phyloP scores from a whole-genome alignment of 2,329 filamentous ascomycete genomes.

The Neonectria hederae region DNA sequence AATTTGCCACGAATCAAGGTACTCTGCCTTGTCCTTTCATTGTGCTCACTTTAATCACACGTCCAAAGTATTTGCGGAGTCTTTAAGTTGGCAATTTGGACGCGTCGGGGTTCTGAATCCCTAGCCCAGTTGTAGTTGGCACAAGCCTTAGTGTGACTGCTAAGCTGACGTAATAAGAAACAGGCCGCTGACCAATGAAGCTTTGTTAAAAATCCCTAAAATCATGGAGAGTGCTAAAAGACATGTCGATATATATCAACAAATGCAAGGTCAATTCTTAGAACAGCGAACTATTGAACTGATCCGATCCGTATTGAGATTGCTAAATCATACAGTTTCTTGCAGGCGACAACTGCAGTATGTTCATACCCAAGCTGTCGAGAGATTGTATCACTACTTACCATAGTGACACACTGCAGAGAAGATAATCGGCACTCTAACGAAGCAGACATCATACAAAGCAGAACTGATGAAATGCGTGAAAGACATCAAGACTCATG shows the following conservation, averaged over 20 bases:
- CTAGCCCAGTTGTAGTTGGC: too few relatives aligned
- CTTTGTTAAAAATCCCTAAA: constrained; percentile 15
- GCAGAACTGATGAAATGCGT: not conserved
- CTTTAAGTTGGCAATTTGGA: not conserved
- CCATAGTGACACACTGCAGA: not conserved
- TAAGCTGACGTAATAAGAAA: not conserved
- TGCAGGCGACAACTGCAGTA: constrained; percentile 14
- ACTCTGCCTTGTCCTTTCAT: not conserved
- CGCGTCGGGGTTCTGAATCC: not conserved
- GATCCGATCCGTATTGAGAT: constrained; percentile 13
- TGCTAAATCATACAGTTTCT: constrained; percentile 28
- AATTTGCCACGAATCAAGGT: constrained; percentile 6
- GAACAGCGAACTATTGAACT: constrained; percentile 22
- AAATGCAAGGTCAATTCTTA: constrained; percentile 16
- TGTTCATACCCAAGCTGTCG: not conserved
- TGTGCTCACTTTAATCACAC: not conserved
- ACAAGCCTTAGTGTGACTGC: too few relatives aligned
- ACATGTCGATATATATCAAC: constrained; percentile 21
- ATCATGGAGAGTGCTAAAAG: constrained; percentile 19
- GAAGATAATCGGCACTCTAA: not conserved
- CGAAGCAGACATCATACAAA: constrained; percentile 11
- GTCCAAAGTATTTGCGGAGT: not conserved
- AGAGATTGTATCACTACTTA: not conserved
- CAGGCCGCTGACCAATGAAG: constrained; percentile 4
- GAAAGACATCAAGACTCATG: not conserved